A percentile compares a stretch with the other conserved stretches of the same genome.
phyloP scores from a whole-genome alignment of 768 basidiomycete species.

The Suillus subaureus region DNA sequence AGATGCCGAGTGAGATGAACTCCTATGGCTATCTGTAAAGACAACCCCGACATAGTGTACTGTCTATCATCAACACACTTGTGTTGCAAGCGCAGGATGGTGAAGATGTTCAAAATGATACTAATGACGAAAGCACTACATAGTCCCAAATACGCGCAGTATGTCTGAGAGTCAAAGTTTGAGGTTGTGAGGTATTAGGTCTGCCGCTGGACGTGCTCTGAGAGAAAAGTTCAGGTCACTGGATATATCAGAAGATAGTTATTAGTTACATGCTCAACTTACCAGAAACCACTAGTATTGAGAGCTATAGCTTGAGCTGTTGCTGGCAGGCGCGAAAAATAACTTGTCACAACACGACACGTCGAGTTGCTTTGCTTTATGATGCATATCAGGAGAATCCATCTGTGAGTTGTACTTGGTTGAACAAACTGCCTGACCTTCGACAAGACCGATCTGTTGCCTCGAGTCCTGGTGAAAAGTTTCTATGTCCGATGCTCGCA shows the following conservation, averaged over 20 bases:
- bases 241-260: background rate
- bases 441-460: background rate
- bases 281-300: background rate
- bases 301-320: background rate
- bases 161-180: background rate
- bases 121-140: slow-evolving; percentile 1
- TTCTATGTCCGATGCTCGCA: background rate
- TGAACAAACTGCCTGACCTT: background rate
- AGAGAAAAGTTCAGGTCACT: background rate
- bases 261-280: background rate
- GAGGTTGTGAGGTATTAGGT: background rate
- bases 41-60: background rate
- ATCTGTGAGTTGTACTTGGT: background rate
- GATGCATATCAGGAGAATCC: background rate
- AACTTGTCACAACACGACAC: background rate
- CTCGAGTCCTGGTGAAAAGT: background rate
- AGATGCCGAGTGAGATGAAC: background rate
- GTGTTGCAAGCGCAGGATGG: background rate
- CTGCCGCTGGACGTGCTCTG: background rate
- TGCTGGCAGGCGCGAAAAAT: background rate
- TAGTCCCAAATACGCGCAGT: background rate
- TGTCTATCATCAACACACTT: slow-evolving; percentile 1
- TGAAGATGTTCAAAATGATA: background rate
- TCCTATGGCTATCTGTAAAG: background rate
- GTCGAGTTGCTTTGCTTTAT: background rate